Conservation (phyloP, 352 stramenopile genomes). For the Peronospora belbahrii region DNA sequence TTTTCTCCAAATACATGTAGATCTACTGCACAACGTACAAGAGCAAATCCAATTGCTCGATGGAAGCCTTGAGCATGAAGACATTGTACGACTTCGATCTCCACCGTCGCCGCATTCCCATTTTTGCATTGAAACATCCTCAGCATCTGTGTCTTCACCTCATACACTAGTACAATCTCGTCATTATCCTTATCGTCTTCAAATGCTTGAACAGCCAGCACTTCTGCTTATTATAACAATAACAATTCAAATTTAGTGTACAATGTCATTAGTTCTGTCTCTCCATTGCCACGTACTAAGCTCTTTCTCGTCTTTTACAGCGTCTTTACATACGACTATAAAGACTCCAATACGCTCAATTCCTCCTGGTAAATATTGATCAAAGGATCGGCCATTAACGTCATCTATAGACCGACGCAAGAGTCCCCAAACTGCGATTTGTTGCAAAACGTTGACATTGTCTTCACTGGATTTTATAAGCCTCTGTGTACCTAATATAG, state of each 20-base stretch:
- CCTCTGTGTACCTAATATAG: constrained; percentile 18
- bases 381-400: constrained; percentile 9
- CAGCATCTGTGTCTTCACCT: constrained; percentile 4
- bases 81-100: constrained; percentile 31
- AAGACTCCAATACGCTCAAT: constrained; percentile 23
- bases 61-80: constrained; percentile 49
- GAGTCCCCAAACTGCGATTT: constrained; percentile 26
- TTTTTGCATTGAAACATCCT: constrained; percentile 18
- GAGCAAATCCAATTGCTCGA: constrained; percentile 17
- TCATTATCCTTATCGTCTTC: not conserved
- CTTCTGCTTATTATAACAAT: constrained; percentile 6
- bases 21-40: constrained; percentile 38
- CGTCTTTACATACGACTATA: constrained; percentile 11
- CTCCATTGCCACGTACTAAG: constrained; percentile 17
- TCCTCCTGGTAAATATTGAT: constrained; percentile 17
- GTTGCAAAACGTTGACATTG: constrained; percentile 2
- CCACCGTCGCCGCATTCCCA: constrained; percentile 1
- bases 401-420: constrained; percentile 8
- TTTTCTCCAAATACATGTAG: constrained; percentile 16
- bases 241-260: not conserved
- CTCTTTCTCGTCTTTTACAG: constrained; percentile 3
- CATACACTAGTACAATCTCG: constrained; percentile 21
- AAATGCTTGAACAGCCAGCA: constrained; percentile 6
- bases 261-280: too few species aligned
- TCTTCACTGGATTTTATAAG: constrained; percentile 1